phyloP scores from a whole-genome alignment of 768 basidiomycete genomes.

The Suillus subluteus region DNA sequence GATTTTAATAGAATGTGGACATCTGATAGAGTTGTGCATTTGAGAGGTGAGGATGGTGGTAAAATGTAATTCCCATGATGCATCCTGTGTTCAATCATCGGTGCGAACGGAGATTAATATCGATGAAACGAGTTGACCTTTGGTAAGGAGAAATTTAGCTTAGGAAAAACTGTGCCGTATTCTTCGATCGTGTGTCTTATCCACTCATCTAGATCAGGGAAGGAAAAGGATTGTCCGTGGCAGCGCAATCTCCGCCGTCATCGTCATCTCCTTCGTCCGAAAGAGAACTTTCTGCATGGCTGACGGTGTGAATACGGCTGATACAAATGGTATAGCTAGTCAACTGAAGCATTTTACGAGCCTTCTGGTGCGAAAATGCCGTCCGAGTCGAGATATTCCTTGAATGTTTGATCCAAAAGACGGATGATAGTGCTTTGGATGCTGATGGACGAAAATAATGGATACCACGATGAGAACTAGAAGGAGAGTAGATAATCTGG shows the following conservation, averaged over 20 bases:
- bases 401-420: too few species aligned
- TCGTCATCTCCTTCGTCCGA: slow-evolving; percentile 55
- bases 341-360: too few species aligned
- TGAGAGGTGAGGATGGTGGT: slow-evolving; percentile 79
- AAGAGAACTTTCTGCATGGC: slow-evolving; percentile 57
- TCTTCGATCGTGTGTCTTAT: slow-evolving; percentile 24
- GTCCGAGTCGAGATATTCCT: too few species aligned
- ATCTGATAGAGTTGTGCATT: slow-evolving; percentile 86
- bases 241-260: slow-evolving; percentile 34
- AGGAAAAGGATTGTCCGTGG: slow-evolving; percentile 47
- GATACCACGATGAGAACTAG: too few species aligned
- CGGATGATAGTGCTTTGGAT: too few species aligned
- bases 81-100: slow-evolving; percentile 58
- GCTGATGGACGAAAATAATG: too few species aligned
- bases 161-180: slow-evolving; percentile 90
- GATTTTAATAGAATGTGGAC: slow-evolving; percentile 93
- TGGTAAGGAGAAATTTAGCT: slow-evolving; percentile 79
- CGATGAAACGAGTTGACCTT: slow-evolving; percentile 51
- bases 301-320: slow-evolving; percentile 44
- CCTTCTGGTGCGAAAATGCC: too few species aligned
- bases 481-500: too few species aligned
- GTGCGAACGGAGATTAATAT: background rate
- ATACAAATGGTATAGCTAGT: too few species aligned
- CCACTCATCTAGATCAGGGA: slow-evolving; percentile 69
- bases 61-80: slow-evolving; percentile 73